Percentiles rank a stretch among this genome's conserved stretches.
Conservation (phyloP, 2,329 filamentous ascomycete species). For the Beauveria scarabaeidicola region DNA sequence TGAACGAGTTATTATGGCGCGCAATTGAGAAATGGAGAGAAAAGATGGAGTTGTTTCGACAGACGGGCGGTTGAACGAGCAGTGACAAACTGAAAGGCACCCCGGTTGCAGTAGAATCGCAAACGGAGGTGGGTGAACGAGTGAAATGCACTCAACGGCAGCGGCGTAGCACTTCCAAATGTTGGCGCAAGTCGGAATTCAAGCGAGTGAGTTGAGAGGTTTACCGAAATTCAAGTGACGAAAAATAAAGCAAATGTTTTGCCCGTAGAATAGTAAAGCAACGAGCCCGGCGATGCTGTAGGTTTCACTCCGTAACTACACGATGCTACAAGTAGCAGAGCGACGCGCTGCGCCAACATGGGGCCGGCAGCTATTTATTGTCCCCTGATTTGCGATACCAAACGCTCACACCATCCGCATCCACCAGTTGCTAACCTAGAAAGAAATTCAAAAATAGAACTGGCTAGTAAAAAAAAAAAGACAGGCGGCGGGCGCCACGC, state of each 20-base stretch:
- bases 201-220: not conserved
- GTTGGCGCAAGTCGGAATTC: not conserved
- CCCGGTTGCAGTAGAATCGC: not conserved
- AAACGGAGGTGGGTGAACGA: not conserved
- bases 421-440: no score
- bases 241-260: not conserved
- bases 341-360: not conserved
- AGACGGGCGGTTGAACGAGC: not conserved
- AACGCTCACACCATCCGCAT: no score
- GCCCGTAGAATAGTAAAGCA: not conserved
- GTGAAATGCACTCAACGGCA: not conserved
- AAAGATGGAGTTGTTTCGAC: not conserved
- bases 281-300: not conserved
- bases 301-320: not conserved
- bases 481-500: not conserved
- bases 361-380: constrained; percentile 2
- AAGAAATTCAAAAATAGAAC: no score
- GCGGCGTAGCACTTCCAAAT: not conserved
- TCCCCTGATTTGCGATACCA: not conserved
- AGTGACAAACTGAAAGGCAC: no score
- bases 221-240: not conserved
- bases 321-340: not conserved
- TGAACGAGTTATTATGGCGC: not conserved
- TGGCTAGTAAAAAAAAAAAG: no score
- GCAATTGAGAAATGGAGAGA: not conserved